Conservation (phyloP, 2,329 filamentous ascomycete species). For the Cadophora malorum region DNA sequence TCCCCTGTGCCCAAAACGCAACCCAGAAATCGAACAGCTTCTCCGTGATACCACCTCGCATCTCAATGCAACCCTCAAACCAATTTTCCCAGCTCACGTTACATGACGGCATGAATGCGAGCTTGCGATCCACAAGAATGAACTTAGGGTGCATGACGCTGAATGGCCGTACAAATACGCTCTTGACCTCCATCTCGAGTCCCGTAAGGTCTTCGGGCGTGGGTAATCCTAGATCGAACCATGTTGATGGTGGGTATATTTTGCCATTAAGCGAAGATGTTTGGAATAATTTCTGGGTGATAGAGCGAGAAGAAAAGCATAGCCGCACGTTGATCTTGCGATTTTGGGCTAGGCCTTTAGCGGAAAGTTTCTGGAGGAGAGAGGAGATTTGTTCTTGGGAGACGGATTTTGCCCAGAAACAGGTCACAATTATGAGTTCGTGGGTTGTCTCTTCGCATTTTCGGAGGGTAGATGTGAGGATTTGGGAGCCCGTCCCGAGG, state of each 20-base stretch:
- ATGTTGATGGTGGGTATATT: constrained; percentile 61
- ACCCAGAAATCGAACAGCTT: constrained; percentile 72
- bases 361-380: constrained; percentile 65
- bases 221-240: constrained; percentile 70
- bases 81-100: constrained; percentile 87
- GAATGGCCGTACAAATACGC: constrained; percentile 78
- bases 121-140: constrained; percentile 71
- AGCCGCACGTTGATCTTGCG: constrained; percentile 58
- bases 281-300: constrained; percentile 78
- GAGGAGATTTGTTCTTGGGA: constrained; percentile 63
- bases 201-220: constrained; percentile 56
- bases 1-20: constrained; percentile 65
- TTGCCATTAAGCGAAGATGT: constrained; percentile 67
- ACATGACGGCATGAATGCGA: constrained; percentile 76
- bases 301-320: constrained; percentile 76
- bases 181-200: constrained; percentile 75
- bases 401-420: constrained; percentile 77
- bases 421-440: constrained; percentile 79
- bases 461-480: constrained; percentile 62
- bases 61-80: constrained; percentile 78
- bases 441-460: constrained; percentile 64
- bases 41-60: constrained; percentile 66
- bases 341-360: constrained; percentile 48
- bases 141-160: constrained; percentile 92
- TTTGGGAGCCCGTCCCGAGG: constrained; percentile 63